Evolutionary conservation across 495 filamentous ascomycete genomes (phyloP).

Genomic region (Coniosporium apollinis): DNA sequence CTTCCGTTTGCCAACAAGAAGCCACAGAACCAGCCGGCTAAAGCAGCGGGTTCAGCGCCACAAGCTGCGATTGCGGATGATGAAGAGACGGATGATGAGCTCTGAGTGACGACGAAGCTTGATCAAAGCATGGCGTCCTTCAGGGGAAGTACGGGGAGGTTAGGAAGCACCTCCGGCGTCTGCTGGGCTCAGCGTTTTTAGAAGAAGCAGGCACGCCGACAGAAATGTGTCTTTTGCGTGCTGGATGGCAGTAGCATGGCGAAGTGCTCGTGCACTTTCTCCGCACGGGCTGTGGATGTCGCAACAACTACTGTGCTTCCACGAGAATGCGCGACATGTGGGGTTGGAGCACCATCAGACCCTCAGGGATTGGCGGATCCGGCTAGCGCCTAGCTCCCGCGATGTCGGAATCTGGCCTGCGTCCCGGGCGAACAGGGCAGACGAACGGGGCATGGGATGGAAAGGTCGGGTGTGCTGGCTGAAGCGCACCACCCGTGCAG

Average conservation of each 20-base stretch:
- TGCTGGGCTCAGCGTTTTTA: background rate
- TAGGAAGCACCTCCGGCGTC: background rate
- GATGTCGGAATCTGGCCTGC: too few species aligned
- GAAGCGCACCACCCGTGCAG: too few species aligned
- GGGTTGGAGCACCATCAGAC: too few species aligned
- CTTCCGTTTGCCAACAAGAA: conserved; percentile 12
- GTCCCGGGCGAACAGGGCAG: too few species aligned
- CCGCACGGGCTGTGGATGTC: too few species aligned
- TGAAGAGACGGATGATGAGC: conserved; percentile 18
- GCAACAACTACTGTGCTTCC: too few species aligned
- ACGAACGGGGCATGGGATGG: too few species aligned
- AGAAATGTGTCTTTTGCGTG: background rate
- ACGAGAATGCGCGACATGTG: too few species aligned
- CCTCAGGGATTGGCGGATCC: too few species aligned
- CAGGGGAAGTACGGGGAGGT: background rate
- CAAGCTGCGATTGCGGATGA: conserved; percentile 2
- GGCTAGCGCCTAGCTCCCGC: too few species aligned
- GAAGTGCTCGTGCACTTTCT: too few species aligned
- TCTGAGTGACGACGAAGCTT: conserved; percentile 2
- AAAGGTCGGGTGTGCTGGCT: too few species aligned
- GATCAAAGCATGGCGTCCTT: background rate
- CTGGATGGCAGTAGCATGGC: background rate
- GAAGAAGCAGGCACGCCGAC: background rate
- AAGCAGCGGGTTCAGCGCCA: conserved; percentile 2
- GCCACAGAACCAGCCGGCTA: conserved; percentile 2